Conservation (phyloP, 2,329 filamentous ascomycete genomes). For the Ophiostoma perfectum region DNA sequence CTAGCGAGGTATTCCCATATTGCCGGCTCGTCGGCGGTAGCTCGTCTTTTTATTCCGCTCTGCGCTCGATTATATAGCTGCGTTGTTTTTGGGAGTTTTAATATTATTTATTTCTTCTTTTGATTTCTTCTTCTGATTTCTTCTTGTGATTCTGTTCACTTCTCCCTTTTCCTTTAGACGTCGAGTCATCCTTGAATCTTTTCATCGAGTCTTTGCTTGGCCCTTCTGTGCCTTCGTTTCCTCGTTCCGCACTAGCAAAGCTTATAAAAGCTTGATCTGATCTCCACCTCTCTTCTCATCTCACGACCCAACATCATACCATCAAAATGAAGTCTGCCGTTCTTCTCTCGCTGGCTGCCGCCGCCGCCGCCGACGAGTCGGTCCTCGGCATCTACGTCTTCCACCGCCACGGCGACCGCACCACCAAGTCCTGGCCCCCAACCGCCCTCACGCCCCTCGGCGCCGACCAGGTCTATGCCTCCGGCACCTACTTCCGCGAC, state of each 20-base stretch:
- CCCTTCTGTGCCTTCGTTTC: too few relatives aligned
- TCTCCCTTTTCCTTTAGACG: not conserved
- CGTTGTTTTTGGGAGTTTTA: not conserved
- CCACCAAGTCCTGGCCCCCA: slow-evolving; percentile 66
- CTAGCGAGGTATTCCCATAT: not conserved
- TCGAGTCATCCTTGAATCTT: not conserved
- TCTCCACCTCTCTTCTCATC: not conserved
- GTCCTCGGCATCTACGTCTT: slow-evolving; percentile 81
- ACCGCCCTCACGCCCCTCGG: slow-evolving; percentile 73
- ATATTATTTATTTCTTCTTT: not conserved
- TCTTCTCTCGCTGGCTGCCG: slow-evolving; percentile 20
- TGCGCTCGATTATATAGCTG: not conserved
- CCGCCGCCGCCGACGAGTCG: slow-evolving; percentile 50
- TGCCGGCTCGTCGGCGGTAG: not conserved
- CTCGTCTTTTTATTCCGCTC: not conserved
- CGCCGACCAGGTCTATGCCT: slow-evolving; percentile 66
- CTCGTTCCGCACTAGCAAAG: not conserved
- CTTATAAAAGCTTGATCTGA: not conserved
- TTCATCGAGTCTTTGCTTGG: not conserved
- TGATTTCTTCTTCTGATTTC: not conserved
- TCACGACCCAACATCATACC: not conserved
- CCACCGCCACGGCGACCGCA: slow-evolving; percentile 84
- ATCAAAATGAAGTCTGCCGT: slow-evolving; percentile 7
- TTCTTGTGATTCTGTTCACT: not conserved
- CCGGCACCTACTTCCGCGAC: slow-evolving; percentile 68